Evolutionary conservation across 306 rosid genomes (phyloP), one percentile per base, ranked within the genome.

Genomic region (Casuarina cunninghamiana): DNA sequence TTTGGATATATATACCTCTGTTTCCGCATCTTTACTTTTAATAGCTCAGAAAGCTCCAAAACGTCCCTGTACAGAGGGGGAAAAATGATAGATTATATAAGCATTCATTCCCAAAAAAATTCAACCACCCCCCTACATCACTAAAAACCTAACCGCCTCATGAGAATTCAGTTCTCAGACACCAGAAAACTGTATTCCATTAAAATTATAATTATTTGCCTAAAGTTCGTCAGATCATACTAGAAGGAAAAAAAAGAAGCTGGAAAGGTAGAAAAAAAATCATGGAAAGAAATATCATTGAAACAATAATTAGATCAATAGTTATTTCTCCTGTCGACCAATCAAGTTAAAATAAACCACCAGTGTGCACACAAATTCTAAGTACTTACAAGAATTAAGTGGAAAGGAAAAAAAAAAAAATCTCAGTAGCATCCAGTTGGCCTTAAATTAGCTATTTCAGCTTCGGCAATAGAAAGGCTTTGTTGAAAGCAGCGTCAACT

Each of bases 401-500:
- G 75, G 69, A 53, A 55, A 7, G 69, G 74, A 26, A 26, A 26
- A 26, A 26, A 26, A 26, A 26, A 78, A 69, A 94, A 97, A 96
- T 93, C 78, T 95, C 96, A 13, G 90, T 85, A 69, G 86, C 86
- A 84, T 93, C 96, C 72, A 91, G 89, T 81, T 87, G 81, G 81
- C 82, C 93, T 88, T 80, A 91, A 82, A 13, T 91, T 97, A 66
- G 87, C 86, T 82, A 91, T 87, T 83, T 95, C 96, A 75, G 89
- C 89, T 86, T 95, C 93, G 3, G 98, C 91, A 2, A 89, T 87
- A 75, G 85, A 78, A 75, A 95, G 98, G 89, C 97, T 84, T 84
- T 89, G 91, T 75, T 91, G 91, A 87, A 92, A 67, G 97, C 98
- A 84, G 91, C 91, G 86, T 88, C 98, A 78, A 96, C 93, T 89